phyloP scores from a whole-genome alignment of 352 stramenopile genomes.

The Labyrinthula sp. region DNA sequence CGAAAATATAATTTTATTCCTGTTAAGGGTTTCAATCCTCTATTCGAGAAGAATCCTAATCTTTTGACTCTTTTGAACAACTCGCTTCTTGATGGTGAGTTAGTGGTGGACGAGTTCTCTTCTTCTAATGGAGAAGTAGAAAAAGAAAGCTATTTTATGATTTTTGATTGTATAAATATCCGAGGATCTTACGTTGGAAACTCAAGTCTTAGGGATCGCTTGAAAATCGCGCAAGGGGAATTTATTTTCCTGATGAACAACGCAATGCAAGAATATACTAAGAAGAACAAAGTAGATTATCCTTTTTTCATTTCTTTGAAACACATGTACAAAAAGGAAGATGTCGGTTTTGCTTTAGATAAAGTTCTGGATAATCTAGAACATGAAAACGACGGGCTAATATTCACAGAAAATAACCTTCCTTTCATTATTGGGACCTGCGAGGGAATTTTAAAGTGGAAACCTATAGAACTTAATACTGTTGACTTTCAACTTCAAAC shows the following conservation, averaged over 20 bases:
- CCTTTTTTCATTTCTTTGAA: constrained; percentile 22
- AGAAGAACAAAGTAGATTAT: background rate
- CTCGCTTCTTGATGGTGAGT: constrained; percentile 19
- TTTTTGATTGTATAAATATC: constrained; percentile 20
- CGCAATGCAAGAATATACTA: no score
- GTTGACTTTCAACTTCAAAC: constrained; percentile 18
- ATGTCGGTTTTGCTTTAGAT: constrained; percentile 22
- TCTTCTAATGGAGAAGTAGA: background rate
- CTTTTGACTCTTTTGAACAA: constrained; percentile 9
- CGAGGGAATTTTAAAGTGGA: constrained; percentile 24
- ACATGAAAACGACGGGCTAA: constrained; percentile 27
- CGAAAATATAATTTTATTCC: constrained; percentile 23
- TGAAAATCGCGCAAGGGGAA: constrained; percentile 15
- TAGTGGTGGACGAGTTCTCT: constrained; percentile 9
- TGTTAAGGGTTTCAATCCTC: constrained; percentile 4
- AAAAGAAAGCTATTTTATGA: constrained; percentile 15
- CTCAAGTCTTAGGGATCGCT: constrained; percentile 15
- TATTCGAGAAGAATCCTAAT: constrained; percentile 2
- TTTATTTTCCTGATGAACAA: no score
- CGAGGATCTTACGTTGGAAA: constrained; percentile 9
- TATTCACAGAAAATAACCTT: constrained; percentile 17
- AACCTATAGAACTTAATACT: constrained; percentile 20
- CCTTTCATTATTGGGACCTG: constrained; percentile 16
- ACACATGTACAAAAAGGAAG: constrained; percentile 18
- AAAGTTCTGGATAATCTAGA: constrained; percentile 17